Percentiles rank a stretch among this genome's conserved stretches.
phyloP scores from a whole-genome alignment of 139 green algal genomes.

The Picochlorum sp. region DNA sequence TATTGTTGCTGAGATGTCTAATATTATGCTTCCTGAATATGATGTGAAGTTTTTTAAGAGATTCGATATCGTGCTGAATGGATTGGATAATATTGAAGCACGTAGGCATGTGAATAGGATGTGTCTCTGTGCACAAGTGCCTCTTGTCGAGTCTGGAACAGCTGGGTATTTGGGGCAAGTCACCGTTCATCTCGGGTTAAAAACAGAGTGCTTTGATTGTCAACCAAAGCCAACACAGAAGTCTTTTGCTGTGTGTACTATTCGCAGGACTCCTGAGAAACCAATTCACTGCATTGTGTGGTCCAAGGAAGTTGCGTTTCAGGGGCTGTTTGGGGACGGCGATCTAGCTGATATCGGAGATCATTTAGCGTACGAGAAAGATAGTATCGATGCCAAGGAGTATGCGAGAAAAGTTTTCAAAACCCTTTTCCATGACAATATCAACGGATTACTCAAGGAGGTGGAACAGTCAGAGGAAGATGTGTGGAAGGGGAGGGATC shows the following conservation, averaged over 20 bases:
- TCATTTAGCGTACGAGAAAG: neutral
- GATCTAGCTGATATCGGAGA: conserved; percentile 56
- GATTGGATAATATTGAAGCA: conserved; percentile 95
- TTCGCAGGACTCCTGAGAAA: conserved; percentile 96
- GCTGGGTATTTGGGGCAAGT: conserved; percentile 88
- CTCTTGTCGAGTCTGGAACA: conserved; percentile 92
- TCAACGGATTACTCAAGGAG: conserved; percentile 29
- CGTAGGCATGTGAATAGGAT: conserved; percentile 86
- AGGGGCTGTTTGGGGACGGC: conserved; percentile 72
- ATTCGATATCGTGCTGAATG: conserved; percentile 95
- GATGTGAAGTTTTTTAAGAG: conserved; percentile 76
- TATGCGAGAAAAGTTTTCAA: conserved; percentile 57
- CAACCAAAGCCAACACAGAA: conserved; percentile 75
- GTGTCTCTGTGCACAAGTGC: conserved; percentile 74
- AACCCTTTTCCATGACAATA: conserved; percentile 25
- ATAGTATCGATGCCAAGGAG: conserved; percentile 35
- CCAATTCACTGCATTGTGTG: conserved; percentile 97
- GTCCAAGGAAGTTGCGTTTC: conserved; percentile 96
- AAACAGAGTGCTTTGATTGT: conserved; percentile 95
- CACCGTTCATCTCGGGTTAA: conserved; percentile 74
- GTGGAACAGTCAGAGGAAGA: conserved; percentile 37
- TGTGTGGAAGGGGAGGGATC: conserved; percentile 60
- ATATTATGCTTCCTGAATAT: conserved; percentile 68
- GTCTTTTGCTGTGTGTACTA: conserved; percentile 93
- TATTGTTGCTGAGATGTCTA: conserved; percentile 73